Evolutionary conservation across 441 rosid species (phyloP).

Genomic region (Eruca vesicaria): DNA sequence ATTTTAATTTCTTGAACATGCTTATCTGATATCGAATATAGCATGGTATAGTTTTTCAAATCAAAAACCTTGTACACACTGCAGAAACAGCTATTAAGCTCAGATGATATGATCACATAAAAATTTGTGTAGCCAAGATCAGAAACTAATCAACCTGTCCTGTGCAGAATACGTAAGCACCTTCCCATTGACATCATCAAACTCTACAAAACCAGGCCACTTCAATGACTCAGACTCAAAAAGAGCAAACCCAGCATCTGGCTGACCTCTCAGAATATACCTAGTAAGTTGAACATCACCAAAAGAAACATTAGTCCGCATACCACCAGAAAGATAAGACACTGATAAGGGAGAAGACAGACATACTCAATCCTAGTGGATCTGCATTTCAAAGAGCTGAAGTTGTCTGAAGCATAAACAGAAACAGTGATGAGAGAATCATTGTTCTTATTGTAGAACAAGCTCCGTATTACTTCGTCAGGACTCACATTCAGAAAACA

Average conservation of each 20-base stretch:
- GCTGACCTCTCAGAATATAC: constrained; percentile 67
- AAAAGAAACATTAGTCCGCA: background rate
- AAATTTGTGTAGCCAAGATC: background rate
- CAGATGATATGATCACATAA: constrained; percentile 14
- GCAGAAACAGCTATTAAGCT: constrained; percentile 7
- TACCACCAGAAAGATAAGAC: background rate
- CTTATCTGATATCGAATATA: constrained; percentile 60
- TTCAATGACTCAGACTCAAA: constrained; percentile 71
- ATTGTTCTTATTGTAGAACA: constrained; percentile 82
- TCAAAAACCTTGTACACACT: constrained; percentile 72
- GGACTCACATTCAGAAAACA: constrained; percentile 78
- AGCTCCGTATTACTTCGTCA: constrained; percentile 82
- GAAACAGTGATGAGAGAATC: constrained; percentile 93
- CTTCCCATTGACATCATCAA: constrained; percentile 81
- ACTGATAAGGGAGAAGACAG: background rate
- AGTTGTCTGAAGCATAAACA: constrained; percentile 79
- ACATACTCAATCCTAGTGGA: constrained; percentile 79
- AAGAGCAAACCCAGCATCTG: constrained; percentile 77
- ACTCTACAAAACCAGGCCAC: constrained; percentile 88
- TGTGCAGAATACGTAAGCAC: constrained; percentile 76
- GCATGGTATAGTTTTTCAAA: constrained; percentile 59
- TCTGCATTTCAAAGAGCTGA: constrained; percentile 88
- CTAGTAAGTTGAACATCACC: constrained; percentile 9
- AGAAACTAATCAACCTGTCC: constrained; percentile 52
- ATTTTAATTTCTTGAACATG: constrained; percentile 64